Evolutionary conservation across 1,139 yeast species (phyloP), one percentile per base, ranked within the genome.

Genomic region (Candida sanyaensis): DNA sequence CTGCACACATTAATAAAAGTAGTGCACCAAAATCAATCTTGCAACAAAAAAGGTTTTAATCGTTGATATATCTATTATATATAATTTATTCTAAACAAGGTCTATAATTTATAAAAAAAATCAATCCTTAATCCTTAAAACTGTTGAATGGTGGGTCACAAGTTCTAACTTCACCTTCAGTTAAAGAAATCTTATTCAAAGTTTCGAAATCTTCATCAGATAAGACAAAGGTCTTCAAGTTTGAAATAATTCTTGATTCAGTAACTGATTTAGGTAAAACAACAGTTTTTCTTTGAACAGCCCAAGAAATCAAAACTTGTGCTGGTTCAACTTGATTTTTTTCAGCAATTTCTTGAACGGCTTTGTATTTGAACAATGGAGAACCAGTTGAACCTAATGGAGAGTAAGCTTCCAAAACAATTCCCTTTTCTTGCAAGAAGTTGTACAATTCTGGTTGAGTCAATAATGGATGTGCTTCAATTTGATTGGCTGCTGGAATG

Each of bases 371-470:
- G 53, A 77, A 60, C 44, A 78, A 65, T 45, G 86, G 86, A 9
- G 84, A 81, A 43, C 80, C 80, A 17, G 62, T 56, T 4, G 83
- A 73, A 9, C 87, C 88, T 55, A 82, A 69, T 41, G 88, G 88
- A 8, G 86, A 81, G 59, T 78, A 83, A 7, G 86, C 84, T 47
- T 77, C 80, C 37, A 81, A 60, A 28, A 65, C 51, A 49, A 83
- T 79, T n/a, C 69, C 70, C 49, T 82, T 63, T 8, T 68, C 58
- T 45, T 68, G 66, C 55, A 77, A 69, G 60, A 61, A 81, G 17
- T 74, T 64, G 47, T 69, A 66, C 53, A 83, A 63, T 36, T 78
- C 79, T 10, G 65, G 61, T 57, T 81, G 86, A 28, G 85, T 81
- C 53, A 83, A 66, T 47, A 70, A 76, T 43, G 87, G 87, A 56